phyloP scores from a whole-genome alignment of 345 rosid genomes.

The Zanthoxylum bungeanum region DNA sequence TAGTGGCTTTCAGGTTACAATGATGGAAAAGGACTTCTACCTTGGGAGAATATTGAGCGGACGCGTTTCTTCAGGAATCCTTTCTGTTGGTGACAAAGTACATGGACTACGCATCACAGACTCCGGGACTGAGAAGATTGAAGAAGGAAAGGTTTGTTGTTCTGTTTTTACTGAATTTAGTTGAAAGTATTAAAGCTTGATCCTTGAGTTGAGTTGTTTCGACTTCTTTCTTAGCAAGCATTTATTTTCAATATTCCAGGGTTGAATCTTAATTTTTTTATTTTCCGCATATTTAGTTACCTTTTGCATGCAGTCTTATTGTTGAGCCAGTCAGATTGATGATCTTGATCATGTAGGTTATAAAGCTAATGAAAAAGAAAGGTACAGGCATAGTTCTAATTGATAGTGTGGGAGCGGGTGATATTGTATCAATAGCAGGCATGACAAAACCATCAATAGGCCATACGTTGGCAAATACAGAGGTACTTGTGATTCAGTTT shows the following conservation, averaged over 20 bases:
- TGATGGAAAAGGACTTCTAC: constrained; percentile 93
- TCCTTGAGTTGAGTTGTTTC: neutral
- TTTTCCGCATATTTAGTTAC: neutral
- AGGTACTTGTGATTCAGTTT: constrained; percentile 40
- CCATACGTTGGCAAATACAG: constrained; percentile 79
- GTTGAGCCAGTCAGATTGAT: constrained; percentile 12
- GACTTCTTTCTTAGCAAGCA: neutral
- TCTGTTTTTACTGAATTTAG: neutral
- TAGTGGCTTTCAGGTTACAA: constrained; percentile 68
- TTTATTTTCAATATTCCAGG: neutral
- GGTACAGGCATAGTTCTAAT: constrained; percentile 77
- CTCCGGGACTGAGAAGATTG: constrained; percentile 72
- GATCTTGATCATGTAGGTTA: constrained; percentile 49
- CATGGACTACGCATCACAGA: constrained; percentile 71
- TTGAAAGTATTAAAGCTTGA: neutral
- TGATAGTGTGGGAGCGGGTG: constrained; percentile 95
- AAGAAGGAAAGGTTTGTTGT: constrained; percentile 87
- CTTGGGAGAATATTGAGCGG: constrained; percentile 96
- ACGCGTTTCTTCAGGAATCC: constrained; percentile 66
- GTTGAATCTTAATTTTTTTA: neutral
- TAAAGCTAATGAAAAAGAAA: constrained; percentile 96
- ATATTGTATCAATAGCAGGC: constrained; percentile 92
- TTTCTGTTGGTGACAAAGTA: constrained; percentile 78
- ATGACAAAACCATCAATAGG: constrained; percentile 82
- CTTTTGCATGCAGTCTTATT: neutral